phyloP scores from a whole-genome alignment of 371 early-diverging fungal genomes.

The Coemansia sp. region DNA sequence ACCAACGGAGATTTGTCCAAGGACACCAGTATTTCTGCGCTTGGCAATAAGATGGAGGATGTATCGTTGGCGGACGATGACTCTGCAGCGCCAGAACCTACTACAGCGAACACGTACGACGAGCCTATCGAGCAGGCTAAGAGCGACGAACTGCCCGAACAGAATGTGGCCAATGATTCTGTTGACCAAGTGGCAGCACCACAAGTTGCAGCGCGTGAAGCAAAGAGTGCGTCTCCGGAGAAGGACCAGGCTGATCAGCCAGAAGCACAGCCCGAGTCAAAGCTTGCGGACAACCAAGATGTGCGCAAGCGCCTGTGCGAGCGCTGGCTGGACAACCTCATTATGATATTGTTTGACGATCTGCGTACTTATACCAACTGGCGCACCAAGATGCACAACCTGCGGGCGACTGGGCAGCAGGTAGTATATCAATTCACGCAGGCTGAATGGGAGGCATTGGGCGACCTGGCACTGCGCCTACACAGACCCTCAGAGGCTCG shows the following conservation, averaged over 20 bases:
- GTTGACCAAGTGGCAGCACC: conserved; percentile 24
- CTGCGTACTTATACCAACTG: conserved; percentile 89
- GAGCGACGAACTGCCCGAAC: not conserved
- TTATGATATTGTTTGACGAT: conserved; percentile 97
- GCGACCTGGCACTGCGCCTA: conserved; percentile 84
- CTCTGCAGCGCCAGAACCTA: not conserved
- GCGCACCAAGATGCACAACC: conserved; percentile 65
- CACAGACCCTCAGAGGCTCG: conserved; percentile 87
- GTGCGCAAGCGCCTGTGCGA: conserved; percentile 93
- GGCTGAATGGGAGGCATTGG: conserved; percentile 95
- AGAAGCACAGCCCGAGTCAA: not conserved
- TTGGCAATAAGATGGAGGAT: conserved; percentile 47
- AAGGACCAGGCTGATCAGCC: not conserved
- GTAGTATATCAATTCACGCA: conserved; percentile 85
- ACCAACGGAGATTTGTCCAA: conserved; percentile 11
- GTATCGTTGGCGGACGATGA: conserved; percentile 37
- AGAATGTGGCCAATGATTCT: conserved; percentile 2
- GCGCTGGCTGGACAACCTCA: conserved; percentile 97
- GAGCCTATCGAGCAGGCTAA: not conserved
- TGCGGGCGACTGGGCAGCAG: conserved; percentile 64
- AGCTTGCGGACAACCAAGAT: not conserved
- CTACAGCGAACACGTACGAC: not conserved
- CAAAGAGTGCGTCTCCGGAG: conserved; percentile 6
- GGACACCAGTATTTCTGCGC: conserved; percentile 25
- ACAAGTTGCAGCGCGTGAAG: conserved; percentile 37